phyloP scores from a whole-genome alignment of 1,284 basidiomycete species.

The Microbotryum violaceum region DNA sequence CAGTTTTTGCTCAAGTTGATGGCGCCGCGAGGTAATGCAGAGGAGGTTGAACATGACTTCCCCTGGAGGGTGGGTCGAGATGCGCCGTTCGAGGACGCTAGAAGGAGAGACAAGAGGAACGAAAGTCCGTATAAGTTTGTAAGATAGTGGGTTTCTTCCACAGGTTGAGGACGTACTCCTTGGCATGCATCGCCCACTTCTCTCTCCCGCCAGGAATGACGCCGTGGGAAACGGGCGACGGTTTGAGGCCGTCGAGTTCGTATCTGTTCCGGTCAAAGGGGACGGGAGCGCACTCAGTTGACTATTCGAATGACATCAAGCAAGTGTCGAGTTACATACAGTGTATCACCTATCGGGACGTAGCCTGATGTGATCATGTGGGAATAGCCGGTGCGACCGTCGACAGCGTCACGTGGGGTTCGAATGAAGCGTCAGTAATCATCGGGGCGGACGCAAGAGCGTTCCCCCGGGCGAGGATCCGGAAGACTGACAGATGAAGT shows the following conservation, averaged over 20 bases:
- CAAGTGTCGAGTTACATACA: constrained; percentile 38
- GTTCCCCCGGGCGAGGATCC: not conserved
- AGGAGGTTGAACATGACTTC: constrained; percentile 70
- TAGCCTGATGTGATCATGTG: constrained; percentile 51
- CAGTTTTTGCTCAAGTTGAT: constrained; percentile 7
- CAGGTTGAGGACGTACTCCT: constrained; percentile 48
- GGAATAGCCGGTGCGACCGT: not conserved
- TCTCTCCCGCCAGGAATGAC: constrained; percentile 44
- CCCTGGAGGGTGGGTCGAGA: constrained; percentile 39
- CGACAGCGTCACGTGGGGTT: too few relatives aligned
- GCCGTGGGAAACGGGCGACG: constrained; percentile 69
- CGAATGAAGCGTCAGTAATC: not conserved
- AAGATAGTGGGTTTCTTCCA: not conserved
- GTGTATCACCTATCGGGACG: constrained; percentile 65
- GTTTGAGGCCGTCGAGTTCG: constrained; percentile 82
- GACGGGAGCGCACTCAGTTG: too few relatives aligned
- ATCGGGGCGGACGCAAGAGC: not conserved
- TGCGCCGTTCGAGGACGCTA: constrained; percentile 39
- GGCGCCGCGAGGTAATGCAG: constrained; percentile 42
- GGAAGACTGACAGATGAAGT: constrained; percentile 56
- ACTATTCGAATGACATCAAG: too few relatives aligned
- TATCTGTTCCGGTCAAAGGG: constrained; percentile 44
- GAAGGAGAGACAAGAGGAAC: not conserved
- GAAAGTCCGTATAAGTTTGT: not conserved
- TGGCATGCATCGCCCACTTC: constrained; percentile 63